These are phyloP conservation scores for Salvia miltiorrhiza DNA, from an alignment of 257 asterid genomes.

Conservation along the genomic window DNA sequence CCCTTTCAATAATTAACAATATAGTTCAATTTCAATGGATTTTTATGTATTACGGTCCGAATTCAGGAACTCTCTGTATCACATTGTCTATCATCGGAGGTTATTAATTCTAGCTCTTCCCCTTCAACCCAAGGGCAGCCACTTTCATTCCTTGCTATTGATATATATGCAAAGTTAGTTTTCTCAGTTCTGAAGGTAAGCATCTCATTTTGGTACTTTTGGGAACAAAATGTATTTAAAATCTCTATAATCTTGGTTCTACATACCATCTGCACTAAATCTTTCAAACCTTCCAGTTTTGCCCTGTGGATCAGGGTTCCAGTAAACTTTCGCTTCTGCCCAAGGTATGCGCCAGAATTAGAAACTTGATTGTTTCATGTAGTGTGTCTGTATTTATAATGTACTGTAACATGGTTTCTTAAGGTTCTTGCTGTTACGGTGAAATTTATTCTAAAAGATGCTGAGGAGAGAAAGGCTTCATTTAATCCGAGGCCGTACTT, in stretches of 20 bases:
- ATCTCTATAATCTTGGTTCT: neutral
- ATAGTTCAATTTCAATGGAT: neutral
- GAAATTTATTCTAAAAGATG: slow-evolving; percentile 73
- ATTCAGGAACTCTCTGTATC: slow-evolving; percentile 87
- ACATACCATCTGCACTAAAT: slow-evolving; percentile 14
- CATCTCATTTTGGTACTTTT: slow-evolving; percentile 13
- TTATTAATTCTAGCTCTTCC: slow-evolving; percentile 55
- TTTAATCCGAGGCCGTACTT: slow-evolving; percentile 93
- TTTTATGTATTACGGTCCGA: neutral
- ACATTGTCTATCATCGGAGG: slow-evolving; percentile 84
- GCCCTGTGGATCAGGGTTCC: slow-evolving; percentile 73
- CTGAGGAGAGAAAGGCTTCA: slow-evolving; percentile 63
- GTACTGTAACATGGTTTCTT: slow-evolving; percentile 4
- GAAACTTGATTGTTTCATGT: neutral
- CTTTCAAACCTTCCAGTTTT: slow-evolving; percentile 55
- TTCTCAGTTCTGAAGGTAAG: slow-evolving; percentile 84
- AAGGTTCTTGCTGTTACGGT: slow-evolving; percentile 90
- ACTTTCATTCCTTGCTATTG: slow-evolving; percentile 91
- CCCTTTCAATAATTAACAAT: neutral
- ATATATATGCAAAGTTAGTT: slow-evolving; percentile 77
- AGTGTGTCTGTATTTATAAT: slow-evolving; percentile 16
- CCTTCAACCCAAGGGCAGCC: slow-evolving; percentile 70
- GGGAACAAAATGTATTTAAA: neutral
- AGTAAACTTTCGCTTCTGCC: slow-evolving; percentile 71
- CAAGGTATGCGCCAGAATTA: slow-evolving; percentile 50